phyloP scores from a whole-genome alignment of 805 yeast species.

The Kuraishia floccosa region DNA sequence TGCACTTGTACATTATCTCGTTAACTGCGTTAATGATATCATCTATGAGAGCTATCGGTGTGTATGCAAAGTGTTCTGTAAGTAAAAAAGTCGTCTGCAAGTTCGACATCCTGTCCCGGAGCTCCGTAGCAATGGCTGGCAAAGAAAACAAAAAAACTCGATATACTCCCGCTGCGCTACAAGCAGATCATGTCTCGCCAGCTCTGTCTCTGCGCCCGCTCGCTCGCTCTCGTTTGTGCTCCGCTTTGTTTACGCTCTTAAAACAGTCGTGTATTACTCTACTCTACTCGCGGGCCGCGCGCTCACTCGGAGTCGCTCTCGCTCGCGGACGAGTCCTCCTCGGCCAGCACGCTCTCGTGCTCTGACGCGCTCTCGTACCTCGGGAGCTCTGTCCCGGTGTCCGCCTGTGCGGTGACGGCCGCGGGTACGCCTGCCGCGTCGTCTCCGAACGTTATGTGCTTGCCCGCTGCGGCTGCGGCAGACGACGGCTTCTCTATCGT shows the following conservation, averaged over 20 bases:
- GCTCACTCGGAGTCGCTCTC: background rate
- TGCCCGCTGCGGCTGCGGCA: conserved; percentile 1
- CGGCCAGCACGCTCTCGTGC: background rate
- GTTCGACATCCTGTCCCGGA: conserved; percentile 15
- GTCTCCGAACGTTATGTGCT: conserved; percentile 30
- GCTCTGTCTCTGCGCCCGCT: too few relatives aligned
- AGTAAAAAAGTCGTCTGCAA: conserved; percentile 37
- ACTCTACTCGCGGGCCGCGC: too few relatives aligned
- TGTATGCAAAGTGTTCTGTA: conserved; percentile 80
- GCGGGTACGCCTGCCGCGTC: conserved; percentile 7
- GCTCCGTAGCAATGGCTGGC: too few relatives aligned
- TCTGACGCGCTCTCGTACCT: too few relatives aligned
- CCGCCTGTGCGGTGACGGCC: conserved; percentile 3
- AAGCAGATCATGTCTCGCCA: too few relatives aligned
- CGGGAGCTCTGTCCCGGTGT: background rate
- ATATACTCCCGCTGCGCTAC: too few relatives aligned
- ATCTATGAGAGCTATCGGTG: conserved; percentile 75
- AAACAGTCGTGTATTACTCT: too few relatives aligned
- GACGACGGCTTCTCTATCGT: conserved; percentile 16
- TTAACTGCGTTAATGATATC: conserved; percentile 85
- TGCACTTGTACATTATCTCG: conserved; percentile 72
- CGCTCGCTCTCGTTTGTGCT: too few relatives aligned
- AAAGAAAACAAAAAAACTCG: too few relatives aligned
- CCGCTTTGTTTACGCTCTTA: too few relatives aligned
- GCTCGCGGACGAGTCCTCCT: conserved; percentile 1